Evolutionary conservation across 176 grass and related monocot genomes (phyloP).

Genomic region (Neostapfia colusana): DNA sequence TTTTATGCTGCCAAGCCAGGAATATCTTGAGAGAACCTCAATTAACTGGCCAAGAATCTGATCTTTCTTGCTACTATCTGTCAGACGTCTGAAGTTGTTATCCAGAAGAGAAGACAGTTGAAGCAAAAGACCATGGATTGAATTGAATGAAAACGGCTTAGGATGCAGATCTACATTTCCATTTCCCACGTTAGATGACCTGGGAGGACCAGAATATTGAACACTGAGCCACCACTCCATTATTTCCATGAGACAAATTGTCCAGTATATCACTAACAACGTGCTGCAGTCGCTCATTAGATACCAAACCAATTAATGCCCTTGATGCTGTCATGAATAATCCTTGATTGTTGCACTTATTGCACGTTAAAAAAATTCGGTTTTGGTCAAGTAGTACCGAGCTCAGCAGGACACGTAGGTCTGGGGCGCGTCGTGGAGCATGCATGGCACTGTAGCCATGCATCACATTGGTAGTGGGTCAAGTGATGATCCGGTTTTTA

Average conservation of each 20-base stretch:
- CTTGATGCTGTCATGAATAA: too few relatives aligned
- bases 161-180: slow-evolving; percentile 14
- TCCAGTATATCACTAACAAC: slow-evolving; percentile 58
- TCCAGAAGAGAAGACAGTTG: slow-evolving; percentile 81
- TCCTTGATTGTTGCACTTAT: too few relatives aligned
- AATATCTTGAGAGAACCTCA: slow-evolving; percentile 57
- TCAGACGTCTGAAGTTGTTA: slow-evolving; percentile 64
- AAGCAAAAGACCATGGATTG: slow-evolving; percentile 83
- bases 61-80: slow-evolving; percentile 65
- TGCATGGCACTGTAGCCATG: too few relatives aligned
- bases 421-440: too few relatives aligned
- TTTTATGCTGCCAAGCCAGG: slow-evolving; percentile 65
- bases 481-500: too few relatives aligned
- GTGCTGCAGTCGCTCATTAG: slow-evolving; percentile 69
- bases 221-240: slow-evolving; percentile 19
- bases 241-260: slow-evolving; percentile 57
- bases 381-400: too few relatives aligned
- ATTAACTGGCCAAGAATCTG: slow-evolving; percentile 68
- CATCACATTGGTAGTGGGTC: too few relatives aligned
- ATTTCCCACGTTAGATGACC: slow-evolving; percentile 44
- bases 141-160: slow-evolving; percentile 65
- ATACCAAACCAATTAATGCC: slow-evolving; percentile 81
- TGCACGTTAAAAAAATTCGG: too few relatives aligned
- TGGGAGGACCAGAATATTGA: slow-evolving; percentile 20
- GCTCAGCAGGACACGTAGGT: too few relatives aligned